Percentiles rank a stretch among this genome's conserved stretches.
Evolutionary conservation across 2,329 filamentous ascomycete genomes (phyloP).

Genomic region (Talaromyces sp.): DNA sequence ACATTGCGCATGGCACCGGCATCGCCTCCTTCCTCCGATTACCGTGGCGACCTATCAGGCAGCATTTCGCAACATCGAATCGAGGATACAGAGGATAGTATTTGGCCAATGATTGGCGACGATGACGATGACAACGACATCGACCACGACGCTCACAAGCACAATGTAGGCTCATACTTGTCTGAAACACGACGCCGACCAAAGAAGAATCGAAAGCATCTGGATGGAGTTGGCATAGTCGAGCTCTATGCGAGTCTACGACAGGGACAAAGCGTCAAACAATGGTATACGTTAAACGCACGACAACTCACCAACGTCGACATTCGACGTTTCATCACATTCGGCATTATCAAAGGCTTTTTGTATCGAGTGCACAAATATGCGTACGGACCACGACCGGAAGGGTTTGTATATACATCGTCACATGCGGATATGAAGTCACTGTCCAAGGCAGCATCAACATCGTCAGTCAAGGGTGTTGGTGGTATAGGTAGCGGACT

Average conservation of each 20-base stretch:
- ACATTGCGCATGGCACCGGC: slow-evolving; percentile 13
- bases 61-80: background rate
- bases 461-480: slow-evolving; percentile 7
- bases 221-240: slow-evolving; percentile 57
- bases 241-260: slow-evolving; percentile 81
- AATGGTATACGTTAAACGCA: slow-evolving; percentile 77
- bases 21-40: slow-evolving; percentile 4
- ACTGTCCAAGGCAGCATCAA: slow-evolving; percentile 18
- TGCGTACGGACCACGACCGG: slow-evolving; percentile 52
- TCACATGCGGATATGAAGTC: slow-evolving; percentile 22
- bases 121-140: slow-evolving; percentile 23
- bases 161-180: slow-evolving; percentile 8
- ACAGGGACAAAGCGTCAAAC: slow-evolving; percentile 76
- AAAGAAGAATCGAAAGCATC: slow-evolving; percentile 21
- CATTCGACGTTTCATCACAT: slow-evolving; percentile 86
- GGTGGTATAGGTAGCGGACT: slow-evolving; percentile 2
- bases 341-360: slow-evolving; percentile 92
- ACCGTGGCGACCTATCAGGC: slow-evolving; percentile 2
- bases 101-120: slow-evolving; percentile 43
- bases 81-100: slow-evolving; percentile 28
- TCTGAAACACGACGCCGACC: background rate
- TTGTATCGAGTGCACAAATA: slow-evolving; percentile 92
- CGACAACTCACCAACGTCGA: slow-evolving; percentile 73
- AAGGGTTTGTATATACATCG: slow-evolving; percentile 27
- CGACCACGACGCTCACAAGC: background rate